These are phyloP conservation scores for Zoysia pacifica DNA, from an alignment of 176 grass and related monocot genomes.

Conservation along the genomic window DNA sequence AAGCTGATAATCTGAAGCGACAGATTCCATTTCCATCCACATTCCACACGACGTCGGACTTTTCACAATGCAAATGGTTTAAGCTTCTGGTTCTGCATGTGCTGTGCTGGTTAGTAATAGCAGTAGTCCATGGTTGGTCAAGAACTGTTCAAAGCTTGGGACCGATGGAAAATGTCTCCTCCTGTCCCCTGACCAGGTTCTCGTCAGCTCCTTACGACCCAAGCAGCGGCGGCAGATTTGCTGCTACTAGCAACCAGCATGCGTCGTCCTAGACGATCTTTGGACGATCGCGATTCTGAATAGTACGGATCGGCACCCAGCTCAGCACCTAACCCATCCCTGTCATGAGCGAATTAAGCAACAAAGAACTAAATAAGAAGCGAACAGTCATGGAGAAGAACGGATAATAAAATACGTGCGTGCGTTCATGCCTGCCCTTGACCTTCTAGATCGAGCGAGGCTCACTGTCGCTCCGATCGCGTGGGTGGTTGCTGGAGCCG, in stretches of 20 bases:
- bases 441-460: conserved; percentile 14
- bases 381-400: not conserved
- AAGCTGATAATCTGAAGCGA: not conserved
- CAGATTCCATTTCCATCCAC: conserved; percentile 10
- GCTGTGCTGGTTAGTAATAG: not conserved
- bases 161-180: conserved; percentile 12
- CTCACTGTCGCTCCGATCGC: too few species aligned
- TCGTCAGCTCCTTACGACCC: conserved; percentile 31
- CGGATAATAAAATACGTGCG: not conserved
- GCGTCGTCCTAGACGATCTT: too few species aligned
- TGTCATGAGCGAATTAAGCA: not conserved
- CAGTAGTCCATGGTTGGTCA: conserved; percentile 15
- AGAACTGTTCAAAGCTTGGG: conserved; percentile 36
- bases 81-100: not conserved
- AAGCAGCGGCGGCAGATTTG: not conserved
- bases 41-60: not conserved
- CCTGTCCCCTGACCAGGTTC: conserved; percentile 17
- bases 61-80: not conserved
- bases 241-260: too few species aligned
- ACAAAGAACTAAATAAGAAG: too few species aligned
- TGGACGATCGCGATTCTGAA: too few species aligned
- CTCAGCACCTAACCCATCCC: not conserved
- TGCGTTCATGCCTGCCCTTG: not conserved
- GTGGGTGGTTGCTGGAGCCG: not conserved
- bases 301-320: not conserved